Conservation (phyloP, 257 asterid genomes). For the Lavandula angustifolia region DNA sequence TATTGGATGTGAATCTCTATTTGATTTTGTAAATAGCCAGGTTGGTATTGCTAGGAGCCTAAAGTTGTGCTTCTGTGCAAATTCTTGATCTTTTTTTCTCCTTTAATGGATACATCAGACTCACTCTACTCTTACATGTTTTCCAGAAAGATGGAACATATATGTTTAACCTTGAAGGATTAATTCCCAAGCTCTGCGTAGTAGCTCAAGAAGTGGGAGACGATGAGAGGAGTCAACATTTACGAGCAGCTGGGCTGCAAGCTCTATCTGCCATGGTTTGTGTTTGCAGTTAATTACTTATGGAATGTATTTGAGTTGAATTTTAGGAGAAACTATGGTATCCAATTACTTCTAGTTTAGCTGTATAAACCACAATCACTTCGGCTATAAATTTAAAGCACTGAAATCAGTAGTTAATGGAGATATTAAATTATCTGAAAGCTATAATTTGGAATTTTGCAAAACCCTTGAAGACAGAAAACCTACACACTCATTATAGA, state of each 20-base stretch:
- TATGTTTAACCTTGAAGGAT: constrained; percentile 85
- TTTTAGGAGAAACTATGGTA: background rate
- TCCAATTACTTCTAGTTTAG: constrained; percentile 3
- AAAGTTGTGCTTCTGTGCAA: background rate
- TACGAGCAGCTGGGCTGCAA: constrained; percentile 72
- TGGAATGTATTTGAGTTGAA: too few species aligned
- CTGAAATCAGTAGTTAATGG: background rate
- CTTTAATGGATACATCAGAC: background rate
- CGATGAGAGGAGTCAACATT: constrained; percentile 54
- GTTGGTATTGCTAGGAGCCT: constrained; percentile 35
- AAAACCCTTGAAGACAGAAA: too few species aligned
- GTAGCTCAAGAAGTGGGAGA: constrained; percentile 89
- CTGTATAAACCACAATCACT: background rate
- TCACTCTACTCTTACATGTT: constrained; percentile 28
- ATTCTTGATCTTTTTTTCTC: constrained; percentile 22
- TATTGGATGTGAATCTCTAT: constrained; percentile 85
- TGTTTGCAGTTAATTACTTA: background rate
- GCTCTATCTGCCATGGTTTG: constrained; percentile 85
- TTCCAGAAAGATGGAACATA: constrained; percentile 82
- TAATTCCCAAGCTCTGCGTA: constrained; percentile 84
- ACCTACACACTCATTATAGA: too few species aligned
- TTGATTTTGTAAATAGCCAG: constrained; percentile 96
- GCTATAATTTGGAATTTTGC: too few species aligned
- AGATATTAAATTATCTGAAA: too few species aligned
- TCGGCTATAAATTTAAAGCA: background rate